phyloP scores from a whole-genome alignment of 768 basidiomycete genomes.

The Tricholoma sp. region DNA sequence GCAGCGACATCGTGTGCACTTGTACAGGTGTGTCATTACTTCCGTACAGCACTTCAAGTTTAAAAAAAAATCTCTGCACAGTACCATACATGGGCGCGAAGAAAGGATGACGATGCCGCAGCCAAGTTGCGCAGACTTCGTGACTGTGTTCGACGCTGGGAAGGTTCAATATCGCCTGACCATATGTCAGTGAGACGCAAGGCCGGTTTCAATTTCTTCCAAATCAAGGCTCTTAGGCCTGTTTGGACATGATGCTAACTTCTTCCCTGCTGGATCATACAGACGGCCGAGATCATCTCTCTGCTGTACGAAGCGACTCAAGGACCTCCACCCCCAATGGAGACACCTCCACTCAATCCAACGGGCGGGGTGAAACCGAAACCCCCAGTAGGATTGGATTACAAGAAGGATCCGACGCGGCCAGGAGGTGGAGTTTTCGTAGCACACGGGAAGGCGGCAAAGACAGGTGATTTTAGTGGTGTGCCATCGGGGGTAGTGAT shows the following conservation, averaged over 20 bases:
- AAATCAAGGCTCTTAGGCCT: constrained; percentile 5
- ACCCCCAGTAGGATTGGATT: constrained; percentile 55
- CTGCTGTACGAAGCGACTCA: constrained; percentile 93
- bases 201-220: constrained; percentile 39
- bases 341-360: constrained; percentile 71
- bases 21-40: constrained; percentile 61
- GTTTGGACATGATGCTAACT: constrained; percentile 3
- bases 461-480: constrained; percentile 44
- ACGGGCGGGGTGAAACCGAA: constrained; percentile 61
- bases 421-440: constrained; percentile 88
- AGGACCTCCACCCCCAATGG: constrained; percentile 47
- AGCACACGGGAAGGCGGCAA: constrained; percentile 46
- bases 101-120: constrained; percentile 72
- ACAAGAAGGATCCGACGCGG: constrained; percentile 71
- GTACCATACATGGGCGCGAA: constrained; percentile 92
- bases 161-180: constrained; percentile 78
- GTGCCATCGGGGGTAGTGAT: constrained; percentile 55
- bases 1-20: constrained; percentile 85
- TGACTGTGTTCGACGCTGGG: constrained; percentile 86
- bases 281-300: constrained; percentile 92
- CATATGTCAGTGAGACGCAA: constrained; percentile 95
- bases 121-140: constrained; percentile 72
- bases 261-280: constrained; percentile 14
- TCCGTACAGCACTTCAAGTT: constrained; percentile 1
- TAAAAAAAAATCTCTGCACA: constrained; percentile 23